These are phyloP conservation scores for Aspergillus bertholletiae DNA, from an alignment of 495 filamentous ascomycete genomes.

Conservation along the genomic window DNA sequence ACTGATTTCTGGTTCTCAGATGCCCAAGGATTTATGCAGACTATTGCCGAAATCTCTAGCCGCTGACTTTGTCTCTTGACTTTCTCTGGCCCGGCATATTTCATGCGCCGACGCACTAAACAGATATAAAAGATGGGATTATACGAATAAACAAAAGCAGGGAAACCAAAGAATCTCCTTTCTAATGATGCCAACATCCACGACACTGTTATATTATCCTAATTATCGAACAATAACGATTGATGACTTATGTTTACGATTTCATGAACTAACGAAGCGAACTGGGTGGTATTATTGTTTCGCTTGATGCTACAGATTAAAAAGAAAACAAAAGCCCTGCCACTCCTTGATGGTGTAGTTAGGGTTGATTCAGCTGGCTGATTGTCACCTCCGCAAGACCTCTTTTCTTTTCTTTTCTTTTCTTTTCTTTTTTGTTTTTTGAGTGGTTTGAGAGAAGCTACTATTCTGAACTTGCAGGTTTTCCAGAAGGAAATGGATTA, in stretches of 20 bases:
- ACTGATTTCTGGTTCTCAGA: constrained; percentile 20
- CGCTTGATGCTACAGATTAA: background rate
- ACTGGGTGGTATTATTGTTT: constrained; percentile 1
- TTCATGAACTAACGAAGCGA: constrained; percentile 9
- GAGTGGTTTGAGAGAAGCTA: too few relatives aligned
- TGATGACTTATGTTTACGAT: constrained; percentile 15
- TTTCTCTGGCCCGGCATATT: background rate
- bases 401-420: background rate
- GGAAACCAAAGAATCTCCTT: background rate
- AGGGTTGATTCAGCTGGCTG: background rate
- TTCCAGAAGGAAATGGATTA: background rate
- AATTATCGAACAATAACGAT: constrained; percentile 4
- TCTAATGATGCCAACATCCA: constrained; percentile 5
- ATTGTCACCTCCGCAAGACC: background rate
- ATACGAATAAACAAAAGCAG: background rate
- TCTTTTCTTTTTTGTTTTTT: too few relatives aligned
- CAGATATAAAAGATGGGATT: background rate
- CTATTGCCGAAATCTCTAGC: constrained; percentile 11
- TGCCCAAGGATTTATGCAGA: constrained; percentile 27
- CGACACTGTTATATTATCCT: background rate
- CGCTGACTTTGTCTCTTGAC: background rate
- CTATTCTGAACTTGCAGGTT: background rate
- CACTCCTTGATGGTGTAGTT: constrained; percentile 3
- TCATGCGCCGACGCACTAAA: background rate
- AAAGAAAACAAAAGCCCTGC: too few relatives aligned